Evolutionary conservation across 768 basidiomycete species (phyloP), one percentile per base, ranked within the genome.

Genomic region (Lactarius sanguifluus): DNA sequence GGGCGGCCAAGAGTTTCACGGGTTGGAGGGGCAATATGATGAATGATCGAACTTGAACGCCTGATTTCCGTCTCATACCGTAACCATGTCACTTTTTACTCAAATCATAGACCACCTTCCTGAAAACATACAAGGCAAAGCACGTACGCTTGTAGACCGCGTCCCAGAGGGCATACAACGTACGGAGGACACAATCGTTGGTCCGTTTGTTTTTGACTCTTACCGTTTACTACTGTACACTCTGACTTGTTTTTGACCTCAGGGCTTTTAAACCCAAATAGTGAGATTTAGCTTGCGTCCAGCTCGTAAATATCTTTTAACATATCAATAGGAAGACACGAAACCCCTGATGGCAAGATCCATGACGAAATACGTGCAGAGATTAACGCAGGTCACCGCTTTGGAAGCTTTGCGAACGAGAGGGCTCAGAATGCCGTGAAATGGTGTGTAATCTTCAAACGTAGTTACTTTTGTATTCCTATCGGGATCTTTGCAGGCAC

Each of bases 351-450:
- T 64, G 95, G 94, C 75, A 86, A 84, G 68, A 80, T 77, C 12
- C 79, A 85, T 67, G 95, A 97, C 73, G 79, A 84, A 70, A 79
- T 91, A 69, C 81, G 94, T 28, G 83, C 85, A 2, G 81, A 86
- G 74, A 97, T 98, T 73, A 86, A 87, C 63, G 83, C 83, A 0
- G 77, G 80, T 15, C 97, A 99, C 78, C 85, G 96, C 34, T 98
- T 93, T 76, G 73, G 84, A 28, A 92, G 89, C 69, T 99, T 98
- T 76, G 94, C 96, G 0, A 79, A 76, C 8, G 81, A 91, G 75
- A 80, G 94, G 41, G 72, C 79, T 4, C 80, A 84, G 13, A 95
- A 95, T 74, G 79, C 81, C 40, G 88, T 91, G 54, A 98, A 97
- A 78, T 98, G 92, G 91, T 90, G 64, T 30, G 79, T 77, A 2